Evolutionary conservation across 352 stramenopile genomes (phyloP), one percentile per base, ranked within the genome.

Genomic region (Bremia lactucae): DNA sequence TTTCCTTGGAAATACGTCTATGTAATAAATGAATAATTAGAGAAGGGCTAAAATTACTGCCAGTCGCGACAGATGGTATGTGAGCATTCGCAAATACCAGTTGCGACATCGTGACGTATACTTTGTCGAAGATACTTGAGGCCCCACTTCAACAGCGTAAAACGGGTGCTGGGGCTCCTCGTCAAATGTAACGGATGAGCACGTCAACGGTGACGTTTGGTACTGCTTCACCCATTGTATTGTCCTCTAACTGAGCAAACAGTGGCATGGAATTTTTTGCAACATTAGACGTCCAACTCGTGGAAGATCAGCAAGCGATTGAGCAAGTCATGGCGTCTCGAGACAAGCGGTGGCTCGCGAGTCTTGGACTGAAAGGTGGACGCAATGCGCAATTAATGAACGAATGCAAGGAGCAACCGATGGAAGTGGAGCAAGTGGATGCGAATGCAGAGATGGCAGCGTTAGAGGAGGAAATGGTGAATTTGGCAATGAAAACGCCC

Each of bases 401-500:
- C 5, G 41, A 49, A 15, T 35, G 45, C 22, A 24, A 38, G 5
- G 23, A n/a, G 33, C 14, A 59, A 4, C 43, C 52, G 19, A 18
- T 5, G 11, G 37, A 59, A 1, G 34, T 43, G n/a, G 44, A 68
- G 26, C 52, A 53, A 11, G 53, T 41, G 10, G 68, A 82, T 26
- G 58, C 68, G 6, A 54, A 84, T 42, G 49, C 46, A 15, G 55
- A 79, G 38, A 82, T 84, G 50, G 68, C 71, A n/a, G 68, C 67
- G 22, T 54, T 78, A 23, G 72, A 84, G 2, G 66, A 77, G 3
- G 49, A 70, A 18, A 64, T 77, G 31, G 54, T 70, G 36, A 39
- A 43, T 11, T 31, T 66, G 26, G 60, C 65, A 5, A 49, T 68
- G n/a, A 60, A 65, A 19, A 52, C 44, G 5, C 40, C 55, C 0